These are phyloP conservation scores for Combretum micranthum DNA, from an alignment of 345 rosid genomes.

Conservation along the genomic window DNA sequence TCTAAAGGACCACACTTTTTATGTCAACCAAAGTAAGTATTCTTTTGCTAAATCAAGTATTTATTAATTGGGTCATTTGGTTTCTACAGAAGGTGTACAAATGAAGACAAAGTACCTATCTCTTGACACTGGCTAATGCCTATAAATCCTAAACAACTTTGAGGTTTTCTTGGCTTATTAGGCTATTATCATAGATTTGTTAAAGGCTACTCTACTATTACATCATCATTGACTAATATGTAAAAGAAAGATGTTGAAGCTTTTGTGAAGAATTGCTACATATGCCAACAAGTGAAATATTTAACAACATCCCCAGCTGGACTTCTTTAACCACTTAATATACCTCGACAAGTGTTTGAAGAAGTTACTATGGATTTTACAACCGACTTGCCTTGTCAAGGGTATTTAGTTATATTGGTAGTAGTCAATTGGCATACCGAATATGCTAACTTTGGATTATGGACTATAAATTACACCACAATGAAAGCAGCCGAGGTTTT, in stretches of 20 bases:
- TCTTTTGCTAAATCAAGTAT: neutral
- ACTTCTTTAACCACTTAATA: neutral
- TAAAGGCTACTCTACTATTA: neutral
- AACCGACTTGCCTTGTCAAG: neutral
- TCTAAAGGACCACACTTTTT: neutral
- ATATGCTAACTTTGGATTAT: neutral
- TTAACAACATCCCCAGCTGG: neutral
- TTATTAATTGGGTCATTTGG: too few relatives aligned
- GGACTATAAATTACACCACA: too few relatives aligned
- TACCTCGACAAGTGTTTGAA: neutral
- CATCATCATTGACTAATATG: neutral
- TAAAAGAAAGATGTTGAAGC: neutral
- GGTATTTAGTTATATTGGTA: neutral
- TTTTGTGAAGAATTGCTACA: neutral
- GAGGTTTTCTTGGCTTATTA: neutral
- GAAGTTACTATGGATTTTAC: neutral
- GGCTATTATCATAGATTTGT: neutral
- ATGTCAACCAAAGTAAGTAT: neutral
- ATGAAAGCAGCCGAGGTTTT: too few relatives aligned
- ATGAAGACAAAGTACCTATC: too few relatives aligned
- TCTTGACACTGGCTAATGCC: too few relatives aligned
- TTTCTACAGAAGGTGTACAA: too few relatives aligned
- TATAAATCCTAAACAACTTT: too few relatives aligned
- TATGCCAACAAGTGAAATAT: neutral
- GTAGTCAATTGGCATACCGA: neutral